A percentile compares a stretch with the other conserved stretches of the same genome.
phyloP scores from a whole-genome alignment of 2,329 filamentous ascomycete genomes.

The Lachnellula occidentalis region DNA sequence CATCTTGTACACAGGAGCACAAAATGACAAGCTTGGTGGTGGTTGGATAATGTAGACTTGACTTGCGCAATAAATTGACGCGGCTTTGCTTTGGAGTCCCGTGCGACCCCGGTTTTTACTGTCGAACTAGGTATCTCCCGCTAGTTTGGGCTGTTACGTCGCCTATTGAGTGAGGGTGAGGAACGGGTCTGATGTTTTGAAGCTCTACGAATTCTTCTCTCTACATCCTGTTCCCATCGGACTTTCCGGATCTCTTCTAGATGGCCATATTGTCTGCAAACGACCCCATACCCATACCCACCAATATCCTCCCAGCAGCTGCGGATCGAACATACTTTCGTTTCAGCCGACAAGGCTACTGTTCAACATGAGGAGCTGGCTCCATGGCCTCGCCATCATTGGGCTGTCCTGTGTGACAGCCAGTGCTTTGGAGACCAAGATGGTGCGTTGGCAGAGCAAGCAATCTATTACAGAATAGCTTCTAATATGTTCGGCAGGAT shows the following conservation, averaged over 20 bases:
- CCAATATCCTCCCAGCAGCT: background rate
- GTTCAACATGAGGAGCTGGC: constrained; percentile 49
- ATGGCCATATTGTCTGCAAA: constrained; percentile 16
- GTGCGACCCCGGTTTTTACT: background rate
- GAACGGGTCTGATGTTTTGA: background rate
- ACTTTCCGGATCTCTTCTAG: constrained; percentile 7
- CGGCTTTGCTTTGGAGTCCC: constrained; percentile 12
- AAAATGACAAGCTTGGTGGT: background rate
- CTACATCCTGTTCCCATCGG: background rate
- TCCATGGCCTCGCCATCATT: constrained; percentile 45
- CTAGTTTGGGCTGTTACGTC: constrained; percentile 14
- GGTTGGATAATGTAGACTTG: background rate
- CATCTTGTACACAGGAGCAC: background rate
- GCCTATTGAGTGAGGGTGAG: constrained; percentile 4
- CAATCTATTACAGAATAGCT: background rate
- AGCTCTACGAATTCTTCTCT: background rate
- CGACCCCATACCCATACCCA: background rate
- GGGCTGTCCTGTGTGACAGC: constrained; percentile 50
- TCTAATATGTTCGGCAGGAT: constrained; percentile 47
- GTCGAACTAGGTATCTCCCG: constrained; percentile 15
- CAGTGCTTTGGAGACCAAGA: constrained; percentile 50
- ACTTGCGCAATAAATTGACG: background rate
- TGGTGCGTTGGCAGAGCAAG: constrained; percentile 39
- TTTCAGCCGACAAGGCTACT: constrained; percentile 23
- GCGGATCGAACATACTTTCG: background rate